phyloP scores from a whole-genome alignment of 768 basidiomycete species.

The Lentinula raphanica region DNA sequence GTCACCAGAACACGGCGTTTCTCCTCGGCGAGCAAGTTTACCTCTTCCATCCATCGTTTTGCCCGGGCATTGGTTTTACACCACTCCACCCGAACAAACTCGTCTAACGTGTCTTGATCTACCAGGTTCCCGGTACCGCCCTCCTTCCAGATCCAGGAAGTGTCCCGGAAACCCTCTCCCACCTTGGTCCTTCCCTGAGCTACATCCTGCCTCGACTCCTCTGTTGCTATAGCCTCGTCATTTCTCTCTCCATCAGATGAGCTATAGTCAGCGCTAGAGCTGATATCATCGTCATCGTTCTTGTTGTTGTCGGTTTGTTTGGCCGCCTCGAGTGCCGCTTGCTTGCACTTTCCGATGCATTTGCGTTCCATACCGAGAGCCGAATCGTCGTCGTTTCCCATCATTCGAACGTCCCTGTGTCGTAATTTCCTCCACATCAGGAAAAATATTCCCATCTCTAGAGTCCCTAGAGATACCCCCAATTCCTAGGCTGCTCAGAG shows the following conservation, averaged over 20 bases:
- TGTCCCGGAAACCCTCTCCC: not conserved
- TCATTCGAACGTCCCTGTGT: not conserved
- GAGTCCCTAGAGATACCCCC: no score
- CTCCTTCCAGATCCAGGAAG: not conserved
- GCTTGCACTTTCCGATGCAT: not conserved
- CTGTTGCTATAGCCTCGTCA: no score
- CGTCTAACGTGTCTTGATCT: not conserved
- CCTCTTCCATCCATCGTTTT: not conserved
- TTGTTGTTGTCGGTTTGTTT: no score
- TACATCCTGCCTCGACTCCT: no score
- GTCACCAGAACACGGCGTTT: not conserved
- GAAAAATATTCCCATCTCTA: no score
- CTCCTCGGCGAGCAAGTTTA: not conserved
- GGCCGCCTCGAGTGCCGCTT: not conserved
- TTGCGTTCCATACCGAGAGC: not conserved
- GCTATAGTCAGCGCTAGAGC: no score
- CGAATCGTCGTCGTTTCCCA: not conserved
- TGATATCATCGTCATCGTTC: no score
- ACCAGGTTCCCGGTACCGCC: not conserved
- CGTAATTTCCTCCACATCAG: not conserved
- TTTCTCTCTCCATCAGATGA: no score
- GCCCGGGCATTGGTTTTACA: not conserved
- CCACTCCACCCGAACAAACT: not conserved
- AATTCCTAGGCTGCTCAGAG: no score
- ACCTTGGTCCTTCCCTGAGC: not conserved